A percentile compares a stretch with the other conserved stretches of the same genome.
Conservation (phyloP, 2,329 filamentous ascomycete genomes). For the Alternaria conjuncta region DNA sequence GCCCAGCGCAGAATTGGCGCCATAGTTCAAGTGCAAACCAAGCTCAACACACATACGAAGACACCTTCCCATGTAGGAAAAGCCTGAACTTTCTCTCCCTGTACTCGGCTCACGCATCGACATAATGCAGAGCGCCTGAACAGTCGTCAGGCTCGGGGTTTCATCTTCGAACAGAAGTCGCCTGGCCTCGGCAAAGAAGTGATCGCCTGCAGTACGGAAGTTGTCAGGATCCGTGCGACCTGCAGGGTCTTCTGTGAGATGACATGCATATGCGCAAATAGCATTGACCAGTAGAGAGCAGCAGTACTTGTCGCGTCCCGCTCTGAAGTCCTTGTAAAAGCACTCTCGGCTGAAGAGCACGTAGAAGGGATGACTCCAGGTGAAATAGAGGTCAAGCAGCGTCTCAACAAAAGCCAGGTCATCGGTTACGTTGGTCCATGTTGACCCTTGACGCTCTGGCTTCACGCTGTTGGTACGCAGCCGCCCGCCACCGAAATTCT, state of each 20-base stretch:
- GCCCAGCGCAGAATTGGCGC: constrained; percentile 36
- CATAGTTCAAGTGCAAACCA: constrained; percentile 64
- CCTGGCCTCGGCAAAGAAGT: constrained; percentile 75
- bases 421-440: constrained; percentile 67
- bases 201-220: constrained; percentile 70
- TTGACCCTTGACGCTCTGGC: constrained; percentile 29
- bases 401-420: constrained; percentile 67
- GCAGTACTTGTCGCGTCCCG: constrained; percentile 69
- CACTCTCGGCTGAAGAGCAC: constrained; percentile 74
- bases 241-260: constrained; percentile 69
- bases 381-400: constrained; percentile 70
- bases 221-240: constrained; percentile 69
- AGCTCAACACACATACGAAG: constrained; percentile 75
- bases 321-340: constrained; percentile 70
- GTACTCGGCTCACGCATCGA: constrained; percentile 76
- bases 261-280: constrained; percentile 69
- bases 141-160: constrained; percentile 70
- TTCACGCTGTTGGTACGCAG: constrained; percentile 17
- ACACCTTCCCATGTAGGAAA: constrained; percentile 75
- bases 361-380: constrained; percentile 77
- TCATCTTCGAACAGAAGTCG: constrained; percentile 65
- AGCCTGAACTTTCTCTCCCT: constrained; percentile 74
- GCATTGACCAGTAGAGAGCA: constrained; percentile 71
- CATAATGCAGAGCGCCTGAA: constrained; percentile 79
- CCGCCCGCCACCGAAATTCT: constrained; percentile 34